Base-by-base conservation (phyloP, 495 filamentous ascomycete genomes). In the Podospora anserina region DNA sequence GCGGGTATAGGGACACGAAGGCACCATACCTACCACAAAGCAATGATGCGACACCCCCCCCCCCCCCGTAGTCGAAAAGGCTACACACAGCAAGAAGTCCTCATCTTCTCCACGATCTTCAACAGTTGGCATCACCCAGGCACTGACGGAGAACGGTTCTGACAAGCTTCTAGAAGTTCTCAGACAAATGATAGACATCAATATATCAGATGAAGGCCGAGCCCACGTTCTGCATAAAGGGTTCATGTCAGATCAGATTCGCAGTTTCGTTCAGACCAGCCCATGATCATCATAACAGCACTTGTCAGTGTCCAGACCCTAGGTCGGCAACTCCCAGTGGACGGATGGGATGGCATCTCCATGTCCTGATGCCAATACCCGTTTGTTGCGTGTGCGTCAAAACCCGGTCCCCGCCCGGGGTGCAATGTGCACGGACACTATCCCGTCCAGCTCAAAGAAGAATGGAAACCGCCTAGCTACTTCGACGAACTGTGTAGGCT, bases 351-450 rank as follows among this genome's bases (percentile, higher is more conserved):
- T 63, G 27, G 15, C 23, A 23, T 23, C 23, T 23, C 23, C 23
- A 23, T 23, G 23, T 23, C 23, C 23, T 23, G 23, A 23, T 23
- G 23, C 23, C 23, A 23, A 23, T 23, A 23, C 32, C 61, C 13
- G n/a, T 6, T 32, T 32, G 61, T 63, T 15, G n/a, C n/a, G n/a
- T 26, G 16, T 58, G 61, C 61, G 34, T 63, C 61, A 23, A n/a
- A 63, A 63, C 61, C 61, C 49, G 61, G 61, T 63, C 30, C 30
- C 34, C 9, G 55, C 18, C n/a, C n/a, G 55, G 55, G 7, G 7
- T 58, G n/a, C 55, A 49, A 13, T 15, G 61, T 63, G 61, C 61
- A 63, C 61, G 32, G 61, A 63, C 6, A n/a, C 32, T 49, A 63
- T 63, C 61, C 58, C 27, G 59, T 61, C 16, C 39, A 18, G 1